phyloP scores from a whole-genome alignment of 371 early-diverging fungal species.

The Rhizopus arrhizus region DNA sequence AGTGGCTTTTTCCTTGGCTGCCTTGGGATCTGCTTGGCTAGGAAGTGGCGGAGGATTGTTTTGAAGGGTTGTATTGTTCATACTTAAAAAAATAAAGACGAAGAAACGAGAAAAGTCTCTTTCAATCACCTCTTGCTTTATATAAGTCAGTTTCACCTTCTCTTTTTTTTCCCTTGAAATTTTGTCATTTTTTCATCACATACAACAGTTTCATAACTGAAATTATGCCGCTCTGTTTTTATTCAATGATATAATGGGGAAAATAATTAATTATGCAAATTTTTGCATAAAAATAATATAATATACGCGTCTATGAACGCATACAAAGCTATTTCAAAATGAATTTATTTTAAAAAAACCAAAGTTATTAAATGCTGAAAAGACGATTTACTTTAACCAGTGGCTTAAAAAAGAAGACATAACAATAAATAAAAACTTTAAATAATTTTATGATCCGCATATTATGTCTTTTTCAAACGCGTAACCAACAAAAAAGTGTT shows the following conservation, averaged over 20 bases:
- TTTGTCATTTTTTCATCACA: constrained; percentile 22
- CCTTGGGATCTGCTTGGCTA: constrained; percentile 21
- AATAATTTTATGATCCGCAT: constrained; percentile 47
- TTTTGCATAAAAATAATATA: too few relatives aligned
- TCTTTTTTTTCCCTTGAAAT: neutral
- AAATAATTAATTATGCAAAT: too few relatives aligned
- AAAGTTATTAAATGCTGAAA: constrained; percentile 24
- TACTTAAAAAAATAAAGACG: constrained; percentile 2
- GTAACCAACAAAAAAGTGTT: constrained; percentile 16
- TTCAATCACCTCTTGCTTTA: neutral
- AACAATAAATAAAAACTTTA: constrained; percentile 20
- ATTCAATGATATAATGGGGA: too few relatives aligned
- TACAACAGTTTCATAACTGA: neutral
- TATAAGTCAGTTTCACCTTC: too few relatives aligned
- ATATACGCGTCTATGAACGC: too few relatives aligned
- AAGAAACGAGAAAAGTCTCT: constrained; percentile 1
- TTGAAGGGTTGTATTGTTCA: neutral
- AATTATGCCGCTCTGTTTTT: neutral
- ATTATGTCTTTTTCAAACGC: constrained; percentile 36
- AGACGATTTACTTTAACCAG: constrained; percentile 52
- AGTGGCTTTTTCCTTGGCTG: constrained; percentile 24
- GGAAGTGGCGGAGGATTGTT: constrained; percentile 3
- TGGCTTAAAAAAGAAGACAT: constrained; percentile 55
- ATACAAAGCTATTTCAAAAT: neutral
- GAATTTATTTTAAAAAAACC: neutral